A percentile compares a stretch with the other conserved stretches of the same genome.
phyloP scores from a whole-genome alignment of 2,329 filamentous ascomycete species.

The Sarocladium brachiariae region DNA sequence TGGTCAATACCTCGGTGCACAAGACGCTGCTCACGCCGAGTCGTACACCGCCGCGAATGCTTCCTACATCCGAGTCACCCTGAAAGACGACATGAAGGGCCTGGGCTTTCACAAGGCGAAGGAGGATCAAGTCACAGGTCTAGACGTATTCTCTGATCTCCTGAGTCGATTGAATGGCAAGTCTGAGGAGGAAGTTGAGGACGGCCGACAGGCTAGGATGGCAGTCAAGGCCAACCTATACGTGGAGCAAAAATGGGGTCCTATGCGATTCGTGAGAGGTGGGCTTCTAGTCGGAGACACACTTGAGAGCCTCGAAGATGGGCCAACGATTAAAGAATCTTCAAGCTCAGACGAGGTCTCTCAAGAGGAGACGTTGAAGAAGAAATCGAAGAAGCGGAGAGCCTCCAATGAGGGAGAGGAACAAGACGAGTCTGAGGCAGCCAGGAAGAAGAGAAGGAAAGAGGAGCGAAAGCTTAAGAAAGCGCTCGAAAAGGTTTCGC shows the following conservation, averaged over 20 bases:
- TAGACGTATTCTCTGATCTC: constrained; percentile 80
- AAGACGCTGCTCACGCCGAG: constrained; percentile 66
- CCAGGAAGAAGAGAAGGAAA: constrained; percentile 17
- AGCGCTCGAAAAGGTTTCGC: constrained; percentile 20
- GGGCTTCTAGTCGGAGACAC: constrained; percentile 60
- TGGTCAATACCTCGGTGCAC: constrained; percentile 73
- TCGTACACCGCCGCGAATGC: constrained; percentile 75
- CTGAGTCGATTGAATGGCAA: constrained; percentile 87
- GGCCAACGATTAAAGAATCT: constrained; percentile 11
- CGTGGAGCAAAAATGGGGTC: constrained; percentile 67
- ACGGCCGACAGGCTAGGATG: constrained; percentile 61
- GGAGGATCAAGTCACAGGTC: constrained; percentile 72
- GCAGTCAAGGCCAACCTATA: constrained; percentile 68
- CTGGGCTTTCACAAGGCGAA: constrained; percentile 74
- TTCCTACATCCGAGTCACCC: constrained; percentile 73
- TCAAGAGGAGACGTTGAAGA: constrained; percentile 33
- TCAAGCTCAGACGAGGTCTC: constrained; percentile 17
- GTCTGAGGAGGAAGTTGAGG: constrained; percentile 62
- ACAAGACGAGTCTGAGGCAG: constrained; percentile 17
- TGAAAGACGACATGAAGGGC: constrained; percentile 89
- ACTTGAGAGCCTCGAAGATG: constrained; percentile 26
- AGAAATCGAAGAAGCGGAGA: constrained; percentile 45
- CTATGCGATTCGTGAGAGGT: constrained; percentile 81
- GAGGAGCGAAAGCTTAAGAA: constrained; percentile 28
- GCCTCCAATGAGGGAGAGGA: constrained; percentile 21